A percentile compares a stretch with the other conserved stretches of the same genome.
These are phyloP conservation scores for Phyllosticta citribraziliensis DNA, from an alignment of 2,329 filamentous ascomycete species.

Conservation along the genomic window DNA sequence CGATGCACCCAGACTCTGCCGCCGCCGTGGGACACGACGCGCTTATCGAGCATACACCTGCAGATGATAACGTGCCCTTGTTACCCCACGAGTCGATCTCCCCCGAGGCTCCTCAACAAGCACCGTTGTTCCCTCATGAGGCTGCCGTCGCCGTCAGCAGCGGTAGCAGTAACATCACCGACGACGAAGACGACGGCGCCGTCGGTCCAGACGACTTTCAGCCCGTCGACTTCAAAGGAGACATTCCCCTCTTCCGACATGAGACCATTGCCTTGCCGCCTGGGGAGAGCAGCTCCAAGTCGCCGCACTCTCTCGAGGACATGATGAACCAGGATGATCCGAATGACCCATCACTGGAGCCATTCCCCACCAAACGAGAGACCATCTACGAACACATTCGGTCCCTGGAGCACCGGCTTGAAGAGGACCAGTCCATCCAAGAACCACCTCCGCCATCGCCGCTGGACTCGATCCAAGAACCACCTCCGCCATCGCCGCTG, in stretches of 20 bases:
- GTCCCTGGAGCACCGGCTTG: constrained; percentile 1
- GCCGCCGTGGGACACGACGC: neutral
- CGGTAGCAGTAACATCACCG: constrained; percentile 5
- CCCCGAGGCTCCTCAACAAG: constrained; percentile 10
- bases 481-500: constrained; percentile 5
- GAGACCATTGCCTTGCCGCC: constrained; percentile 21
- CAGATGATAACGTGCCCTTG: constrained; percentile 22
- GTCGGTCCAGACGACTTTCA: constrained; percentile 6
- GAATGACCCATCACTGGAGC: constrained; percentile 17
- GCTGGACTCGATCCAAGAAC: constrained; percentile 3
- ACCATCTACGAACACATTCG: constrained; percentile 24
- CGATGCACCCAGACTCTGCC: neutral
- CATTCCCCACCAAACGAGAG: constrained; percentile 25
- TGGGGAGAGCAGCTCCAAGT: constrained; percentile 13
- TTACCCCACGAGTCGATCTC: constrained; percentile 24
- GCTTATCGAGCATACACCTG: constrained; percentile 4
- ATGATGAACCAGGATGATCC: constrained; percentile 6
- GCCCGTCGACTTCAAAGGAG: constrained; percentile 5
- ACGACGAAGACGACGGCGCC: constrained; percentile 19
- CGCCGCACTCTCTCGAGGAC: constrained; percentile 6
- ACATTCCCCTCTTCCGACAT: constrained; percentile 27
- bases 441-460: constrained; percentile 4
- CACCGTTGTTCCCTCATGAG: constrained; percentile 18
- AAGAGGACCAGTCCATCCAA: neutral
- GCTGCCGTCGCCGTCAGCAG: constrained; percentile 10